Conservation (phyloP, 2,329 filamentous ascomycete genomes). For the Pyrenophora graminea region DNA sequence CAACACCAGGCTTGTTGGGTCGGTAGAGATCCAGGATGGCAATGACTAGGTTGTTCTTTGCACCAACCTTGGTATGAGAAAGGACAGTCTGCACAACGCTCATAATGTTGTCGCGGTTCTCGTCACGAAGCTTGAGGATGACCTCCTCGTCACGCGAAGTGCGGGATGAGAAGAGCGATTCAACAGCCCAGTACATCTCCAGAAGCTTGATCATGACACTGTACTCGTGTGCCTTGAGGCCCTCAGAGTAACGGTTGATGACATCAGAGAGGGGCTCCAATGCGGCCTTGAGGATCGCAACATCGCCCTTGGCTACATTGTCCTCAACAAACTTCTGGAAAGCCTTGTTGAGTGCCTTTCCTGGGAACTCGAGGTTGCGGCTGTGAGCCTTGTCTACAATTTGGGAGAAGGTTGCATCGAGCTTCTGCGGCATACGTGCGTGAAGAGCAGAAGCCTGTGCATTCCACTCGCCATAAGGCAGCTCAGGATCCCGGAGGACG, state of each 20-base stretch:
- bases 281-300: conserved; percentile 70
- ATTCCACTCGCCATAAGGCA: conserved; percentile 96
- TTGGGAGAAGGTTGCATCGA: conserved; percentile 79
- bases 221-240: conserved; percentile 89
- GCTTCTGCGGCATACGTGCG: conserved; percentile 92
- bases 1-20: conserved; percentile 88
- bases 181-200: conserved; percentile 78
- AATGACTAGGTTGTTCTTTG: conserved; percentile 92
- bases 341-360: conserved; percentile 81
- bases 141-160: conserved; percentile 90
- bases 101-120: conserved; percentile 89
- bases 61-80: conserved; percentile 87
- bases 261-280: conserved; percentile 78
- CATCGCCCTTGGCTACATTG: conserved; percentile 73
- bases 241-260: conserved; percentile 79
- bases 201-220: conserved; percentile 79
- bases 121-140: conserved; percentile 88
- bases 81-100: conserved; percentile 87
- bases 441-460: conserved; percentile 96
- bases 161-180: conserved; percentile 84
- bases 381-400: conserved; percentile 82
- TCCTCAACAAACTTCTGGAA: conserved; percentile 89
- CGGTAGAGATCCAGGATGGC: conserved; percentile 93
- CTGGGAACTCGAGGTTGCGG: conserved; percentile 85
- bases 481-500: conserved; percentile 83